These are phyloP conservation scores for Poa annua DNA, from an alignment of 176 grass and related monocot genomes.

Conservation along the genomic window DNA sequence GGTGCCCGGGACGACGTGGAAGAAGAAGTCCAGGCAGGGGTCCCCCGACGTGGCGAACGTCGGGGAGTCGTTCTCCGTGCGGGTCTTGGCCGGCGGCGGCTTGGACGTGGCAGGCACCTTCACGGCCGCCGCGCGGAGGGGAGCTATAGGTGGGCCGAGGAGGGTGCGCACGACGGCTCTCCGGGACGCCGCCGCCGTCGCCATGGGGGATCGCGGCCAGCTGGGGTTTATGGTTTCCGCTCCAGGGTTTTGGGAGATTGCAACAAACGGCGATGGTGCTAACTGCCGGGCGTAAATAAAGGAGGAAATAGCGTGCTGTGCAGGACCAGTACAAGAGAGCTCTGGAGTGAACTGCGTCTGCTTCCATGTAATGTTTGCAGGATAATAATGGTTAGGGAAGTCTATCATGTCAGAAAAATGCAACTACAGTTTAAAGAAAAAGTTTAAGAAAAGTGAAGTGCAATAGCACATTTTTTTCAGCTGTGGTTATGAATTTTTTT, in stretches of 20 bases:
- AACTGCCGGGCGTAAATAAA: not conserved
- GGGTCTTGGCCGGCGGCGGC: constrained; percentile 10
- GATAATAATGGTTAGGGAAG: no score
- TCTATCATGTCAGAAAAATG: no score
- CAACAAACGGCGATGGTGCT: not conserved
- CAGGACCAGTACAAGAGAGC: not conserved
- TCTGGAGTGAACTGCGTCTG: not conserved
- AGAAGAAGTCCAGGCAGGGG: constrained; percentile 72
- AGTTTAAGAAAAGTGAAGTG: no score
- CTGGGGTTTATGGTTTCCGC: not conserved
- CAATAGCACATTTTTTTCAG: no score
- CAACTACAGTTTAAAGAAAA: no score
- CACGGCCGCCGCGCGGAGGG: not conserved
- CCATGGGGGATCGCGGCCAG: not conserved
- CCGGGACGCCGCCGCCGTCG: not conserved
- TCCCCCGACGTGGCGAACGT: constrained; percentile 54
- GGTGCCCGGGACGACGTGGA: constrained; percentile 59
- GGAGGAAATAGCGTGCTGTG: not conserved
- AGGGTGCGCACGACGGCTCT: constrained; percentile 18
- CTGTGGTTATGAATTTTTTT: no score
- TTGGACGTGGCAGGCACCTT: not conserved
- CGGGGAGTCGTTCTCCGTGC: constrained; percentile 55
- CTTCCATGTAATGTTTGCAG: not conserved
- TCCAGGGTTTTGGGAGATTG: constrained; percentile 4
- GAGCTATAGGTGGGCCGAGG: constrained; percentile 37